Evolutionary conservation across 176 grass and related monocot species (phyloP).

Genomic region (Typha latifolia): DNA sequence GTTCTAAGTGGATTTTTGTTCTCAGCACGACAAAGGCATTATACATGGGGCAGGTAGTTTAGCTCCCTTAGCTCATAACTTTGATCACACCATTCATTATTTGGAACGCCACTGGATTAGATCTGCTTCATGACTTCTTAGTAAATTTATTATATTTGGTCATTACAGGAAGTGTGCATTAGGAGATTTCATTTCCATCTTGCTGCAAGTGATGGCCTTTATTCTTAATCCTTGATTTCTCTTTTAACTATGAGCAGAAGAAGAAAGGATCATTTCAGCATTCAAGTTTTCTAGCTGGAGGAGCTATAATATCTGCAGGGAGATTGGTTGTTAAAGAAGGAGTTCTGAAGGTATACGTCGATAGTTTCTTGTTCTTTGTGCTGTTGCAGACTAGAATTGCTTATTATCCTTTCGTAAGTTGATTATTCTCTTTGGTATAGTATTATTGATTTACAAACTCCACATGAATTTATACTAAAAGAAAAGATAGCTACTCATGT

Average conservation of each 20-base stretch:
- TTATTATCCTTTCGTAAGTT: neutral
- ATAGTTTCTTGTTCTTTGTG: neutral
- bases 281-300: constrained; percentile 78
- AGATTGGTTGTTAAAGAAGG: constrained; percentile 82
- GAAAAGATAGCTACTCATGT: neutral
- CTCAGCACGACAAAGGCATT: constrained; percentile 59
- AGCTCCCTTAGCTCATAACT: neutral
- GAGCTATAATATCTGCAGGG: constrained; percentile 73
- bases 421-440: neutral
- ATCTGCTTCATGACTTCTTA: too few species aligned
- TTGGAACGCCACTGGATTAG: too few species aligned
- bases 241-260: constrained; percentile 44
- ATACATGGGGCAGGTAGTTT: constrained; percentile 79
- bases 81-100: neutral
- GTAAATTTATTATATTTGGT: too few species aligned
- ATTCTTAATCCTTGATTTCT: neutral
- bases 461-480: neutral
- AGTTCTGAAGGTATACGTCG: constrained; percentile 43
- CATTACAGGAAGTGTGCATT: too few species aligned
- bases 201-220: too few species aligned
- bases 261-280: constrained; percentile 94
- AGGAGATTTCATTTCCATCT: too few species aligned
- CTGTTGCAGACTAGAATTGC: neutral
- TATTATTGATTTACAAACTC: too few species aligned
- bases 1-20: constrained; percentile 91